Evolutionary conservation across 257 asterid species (phyloP).

Genomic region (Solanum arcanum): DNA sequence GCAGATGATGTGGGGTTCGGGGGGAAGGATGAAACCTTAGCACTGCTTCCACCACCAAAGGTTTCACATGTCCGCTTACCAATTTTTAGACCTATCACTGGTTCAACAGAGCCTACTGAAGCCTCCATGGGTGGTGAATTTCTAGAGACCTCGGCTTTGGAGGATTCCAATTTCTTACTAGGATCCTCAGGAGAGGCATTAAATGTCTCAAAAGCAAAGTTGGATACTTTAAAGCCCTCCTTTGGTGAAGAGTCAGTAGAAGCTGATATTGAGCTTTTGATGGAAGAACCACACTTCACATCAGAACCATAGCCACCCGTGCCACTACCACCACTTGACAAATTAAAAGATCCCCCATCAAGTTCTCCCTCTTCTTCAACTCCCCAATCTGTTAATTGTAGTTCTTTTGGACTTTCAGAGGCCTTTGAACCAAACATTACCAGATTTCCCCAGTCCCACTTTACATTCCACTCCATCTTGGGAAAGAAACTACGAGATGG

Average conservation of each 20-base stretch:
- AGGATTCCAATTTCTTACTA: slow-evolving; percentile 1
- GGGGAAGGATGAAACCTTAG: slow-evolving; percentile 32
- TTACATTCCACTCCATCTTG: slow-evolving; percentile 70
- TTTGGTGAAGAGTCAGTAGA: slow-evolving; percentile 58
- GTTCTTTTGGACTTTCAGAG: slow-evolving; percentile 44
- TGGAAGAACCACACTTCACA: slow-evolving; percentile 56
- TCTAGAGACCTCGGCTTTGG: slow-evolving; percentile 11
- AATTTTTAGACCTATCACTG: slow-evolving; percentile 59
- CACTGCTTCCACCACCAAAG: slow-evolving; percentile 23
- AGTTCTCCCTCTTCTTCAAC: slow-evolving; percentile 53
- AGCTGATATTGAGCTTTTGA: slow-evolving; percentile 73
- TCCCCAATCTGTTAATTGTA: slow-evolving; percentile 64
- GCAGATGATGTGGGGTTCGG: slow-evolving; percentile 33
- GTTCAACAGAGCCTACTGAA: slow-evolving; percentile 46
- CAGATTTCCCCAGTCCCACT: slow-evolving; percentile 70
- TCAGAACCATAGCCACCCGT: slow-evolving; percentile 57
- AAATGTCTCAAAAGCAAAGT: slow-evolving; percentile 31
- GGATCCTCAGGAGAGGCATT: slow-evolving; percentile 18
- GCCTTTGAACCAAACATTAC: slow-evolving; percentile 41
- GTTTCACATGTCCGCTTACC: slow-evolving; percentile 82
- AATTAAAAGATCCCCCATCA: slow-evolving; percentile 51
- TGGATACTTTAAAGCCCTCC: slow-evolving; percentile 26
- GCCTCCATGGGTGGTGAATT: slow-evolving; percentile 37
- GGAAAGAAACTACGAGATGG: slow-evolving; percentile 11
- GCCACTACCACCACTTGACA: slow-evolving; percentile 37